Conservation (phyloP, 306 rosid species). For the Phaseolus lunatus region DNA sequence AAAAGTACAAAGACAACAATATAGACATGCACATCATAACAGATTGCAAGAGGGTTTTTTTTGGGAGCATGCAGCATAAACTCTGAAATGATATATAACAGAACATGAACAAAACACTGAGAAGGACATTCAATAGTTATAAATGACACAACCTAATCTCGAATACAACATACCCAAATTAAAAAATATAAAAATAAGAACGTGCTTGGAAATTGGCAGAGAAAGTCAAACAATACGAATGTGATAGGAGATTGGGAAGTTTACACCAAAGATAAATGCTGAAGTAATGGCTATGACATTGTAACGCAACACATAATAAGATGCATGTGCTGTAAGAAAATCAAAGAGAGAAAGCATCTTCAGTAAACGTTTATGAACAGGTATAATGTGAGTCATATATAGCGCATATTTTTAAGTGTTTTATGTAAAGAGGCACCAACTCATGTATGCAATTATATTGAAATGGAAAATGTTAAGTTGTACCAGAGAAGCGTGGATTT, state of each 20-base stretch:
- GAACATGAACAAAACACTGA: conserved; percentile 19
- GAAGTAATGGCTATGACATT: not conserved
- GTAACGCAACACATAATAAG: conserved; percentile 13
- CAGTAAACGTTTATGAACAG: conserved; percentile 7
- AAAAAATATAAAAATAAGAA: not conserved
- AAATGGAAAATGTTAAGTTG: conserved; percentile 13
- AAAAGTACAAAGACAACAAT: conserved; percentile 27
- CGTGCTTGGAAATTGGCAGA: not conserved
- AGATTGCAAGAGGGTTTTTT: conserved; percentile 4
- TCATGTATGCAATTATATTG: conserved; percentile 27
- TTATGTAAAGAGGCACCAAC: conserved; percentile 10
- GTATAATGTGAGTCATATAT: conserved; percentile 3
- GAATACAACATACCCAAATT: conserved; percentile 28
- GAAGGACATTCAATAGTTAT: not conserved
- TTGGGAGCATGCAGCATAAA: not conserved
- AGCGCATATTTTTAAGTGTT: not conserved
- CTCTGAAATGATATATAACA: conserved; percentile 28
- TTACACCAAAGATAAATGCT: conserved; percentile 9
- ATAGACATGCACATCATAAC: conserved; percentile 16
- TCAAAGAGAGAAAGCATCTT: not conserved
- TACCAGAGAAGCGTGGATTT: conserved; percentile 10
- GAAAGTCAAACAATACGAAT: not conserved
- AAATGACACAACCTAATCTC: not conserved
- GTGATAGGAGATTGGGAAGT: not conserved
- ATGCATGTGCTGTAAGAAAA: conserved; percentile 2